phyloP scores from a whole-genome alignment of 2,329 filamentous ascomycete genomes.

The Sphaerostilbella broomeana region DNA sequence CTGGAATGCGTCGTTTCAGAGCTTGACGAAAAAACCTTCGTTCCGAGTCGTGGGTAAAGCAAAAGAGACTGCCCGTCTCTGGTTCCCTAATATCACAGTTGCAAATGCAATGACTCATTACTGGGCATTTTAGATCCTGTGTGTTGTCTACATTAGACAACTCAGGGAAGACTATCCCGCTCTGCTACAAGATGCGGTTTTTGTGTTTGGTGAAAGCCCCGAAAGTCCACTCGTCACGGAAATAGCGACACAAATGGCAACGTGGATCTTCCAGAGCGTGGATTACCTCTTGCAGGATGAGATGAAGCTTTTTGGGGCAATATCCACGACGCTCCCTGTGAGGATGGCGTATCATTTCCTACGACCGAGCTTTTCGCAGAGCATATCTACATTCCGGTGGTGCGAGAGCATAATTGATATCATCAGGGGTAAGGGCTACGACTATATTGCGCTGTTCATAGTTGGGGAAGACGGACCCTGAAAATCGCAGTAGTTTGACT shows the following conservation, averaged over 20 bases:
- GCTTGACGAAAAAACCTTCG: conserved; percentile 3
- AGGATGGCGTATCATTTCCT: conserved; percentile 16
- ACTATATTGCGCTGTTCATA: conserved; percentile 9
- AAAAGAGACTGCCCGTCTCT: conserved; percentile 15
- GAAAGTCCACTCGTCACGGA: conserved; percentile 11
- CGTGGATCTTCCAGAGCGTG: conserved; percentile 28
- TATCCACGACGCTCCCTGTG: conserved; percentile 28
- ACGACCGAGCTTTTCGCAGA: neutral
- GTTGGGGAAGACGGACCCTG: conserved; percentile 5
- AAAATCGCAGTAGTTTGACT: neutral
- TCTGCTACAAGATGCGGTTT: neutral
- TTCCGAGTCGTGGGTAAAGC: conserved; percentile 4
- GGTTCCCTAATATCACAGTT: conserved; percentile 29
- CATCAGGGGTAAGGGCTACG: conserved; percentile 4
- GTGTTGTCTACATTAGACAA: conserved; percentile 23
- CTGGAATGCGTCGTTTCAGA: conserved; percentile 7
- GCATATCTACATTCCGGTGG: neutral
- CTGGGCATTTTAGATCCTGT: conserved; percentile 33
- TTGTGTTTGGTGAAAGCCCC: conserved; percentile 6
- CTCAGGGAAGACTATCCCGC: conserved; percentile 2
- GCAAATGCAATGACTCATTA: conserved; percentile 33
- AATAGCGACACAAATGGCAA: conserved; percentile 16
- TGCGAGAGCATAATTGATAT: conserved; percentile 6
- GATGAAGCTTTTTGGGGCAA: conserved; percentile 33
- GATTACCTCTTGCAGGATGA: conserved; percentile 32